phyloP scores from a whole-genome alignment of 2,329 filamentous ascomycete species.

The Ascochyta lentis region DNA sequence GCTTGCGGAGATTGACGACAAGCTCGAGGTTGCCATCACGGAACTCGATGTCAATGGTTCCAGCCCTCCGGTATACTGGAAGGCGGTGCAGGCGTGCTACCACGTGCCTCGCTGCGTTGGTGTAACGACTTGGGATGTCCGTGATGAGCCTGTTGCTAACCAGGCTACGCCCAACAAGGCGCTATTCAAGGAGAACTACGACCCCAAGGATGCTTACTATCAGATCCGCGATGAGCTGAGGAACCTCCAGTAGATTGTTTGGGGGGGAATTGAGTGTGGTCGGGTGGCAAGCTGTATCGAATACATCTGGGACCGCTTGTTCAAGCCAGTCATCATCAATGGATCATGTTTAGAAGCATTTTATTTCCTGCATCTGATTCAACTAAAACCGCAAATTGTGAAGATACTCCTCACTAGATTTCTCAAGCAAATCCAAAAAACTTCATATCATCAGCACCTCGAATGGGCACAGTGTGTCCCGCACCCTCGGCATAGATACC shows the following conservation, averaged over 20 bases:
- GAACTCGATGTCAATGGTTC: constrained; percentile 72
- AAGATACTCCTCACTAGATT: rapidly evolving
- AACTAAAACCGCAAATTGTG: no score
- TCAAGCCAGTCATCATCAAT: no score
- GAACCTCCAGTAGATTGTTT: background rate
- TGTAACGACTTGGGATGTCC: constrained; percentile 68
- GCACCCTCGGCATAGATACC: constrained; percentile 46
- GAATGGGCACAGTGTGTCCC: constrained; percentile 45
- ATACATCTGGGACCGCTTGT: background rate
- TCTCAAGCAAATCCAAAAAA: constrained; percentile 39
- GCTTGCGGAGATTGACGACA: constrained; percentile 28
- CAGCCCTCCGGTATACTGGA: constrained; percentile 63
- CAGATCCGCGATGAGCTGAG: background rate
- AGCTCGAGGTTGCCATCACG: constrained; percentile 71
- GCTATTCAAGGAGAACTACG: constrained; percentile 53
- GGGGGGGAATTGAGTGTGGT: no score
- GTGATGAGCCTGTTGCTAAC: constrained; percentile 45
- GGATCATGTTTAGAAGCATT: no score
- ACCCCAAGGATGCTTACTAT: constrained; percentile 52
- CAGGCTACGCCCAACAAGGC: constrained; percentile 51
- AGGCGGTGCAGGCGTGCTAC: constrained; percentile 64
- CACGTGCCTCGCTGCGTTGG: constrained; percentile 66
- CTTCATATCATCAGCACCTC: constrained; percentile 45
- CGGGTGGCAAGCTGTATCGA: background rate
- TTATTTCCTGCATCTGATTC: no score